Conservation (phyloP, 495 filamentous ascomycete species). For the Parathielavia hyrcaniae region DNA sequence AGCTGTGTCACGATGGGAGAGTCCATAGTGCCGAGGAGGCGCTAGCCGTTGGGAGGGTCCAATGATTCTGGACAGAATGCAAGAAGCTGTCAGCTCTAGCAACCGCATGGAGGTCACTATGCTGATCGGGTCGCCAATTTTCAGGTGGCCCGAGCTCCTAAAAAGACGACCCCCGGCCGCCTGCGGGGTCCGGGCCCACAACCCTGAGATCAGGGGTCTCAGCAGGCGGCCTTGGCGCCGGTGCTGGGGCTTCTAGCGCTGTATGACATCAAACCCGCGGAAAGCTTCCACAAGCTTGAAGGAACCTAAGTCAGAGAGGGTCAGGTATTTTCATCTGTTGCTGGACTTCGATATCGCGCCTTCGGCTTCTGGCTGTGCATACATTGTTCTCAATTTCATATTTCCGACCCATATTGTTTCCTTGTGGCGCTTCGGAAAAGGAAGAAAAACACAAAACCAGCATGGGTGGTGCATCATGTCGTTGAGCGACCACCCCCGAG, state of each 20-base stretch:
- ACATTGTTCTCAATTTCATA: not conserved
- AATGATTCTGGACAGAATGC: not conserved
- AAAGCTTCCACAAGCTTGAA: not conserved
- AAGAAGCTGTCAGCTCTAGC: conserved; percentile 10
- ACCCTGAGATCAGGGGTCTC: not conserved
- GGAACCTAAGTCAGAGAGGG: no score
- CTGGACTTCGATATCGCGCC: not conserved
- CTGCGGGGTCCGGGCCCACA: conserved; percentile 7
- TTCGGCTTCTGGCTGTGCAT: not conserved
- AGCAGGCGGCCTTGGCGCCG: conserved; percentile 6
- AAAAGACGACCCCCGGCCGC: not conserved
- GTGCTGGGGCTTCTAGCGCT: not conserved
- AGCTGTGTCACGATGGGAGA: conserved; percentile 69
- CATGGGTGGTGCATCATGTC: conserved; percentile 36
- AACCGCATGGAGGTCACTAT: not conserved
- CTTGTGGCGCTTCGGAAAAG: not conserved
- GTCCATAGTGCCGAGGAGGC: conserved; percentile 58
- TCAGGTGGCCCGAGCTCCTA: conserved; percentile 30
- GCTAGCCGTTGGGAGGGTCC: not conserved
- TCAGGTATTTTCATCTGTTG: not conserved
- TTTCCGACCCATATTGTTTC: not conserved
- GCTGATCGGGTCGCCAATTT: conserved; percentile 16
- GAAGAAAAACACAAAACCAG: not conserved
- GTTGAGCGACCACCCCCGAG: conserved; percentile 49
- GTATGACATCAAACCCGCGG: conserved; percentile 23